Base-by-base conservation (phyloP, 176 grass and related monocot genomes). In the Ensete ventricosum region DNA sequence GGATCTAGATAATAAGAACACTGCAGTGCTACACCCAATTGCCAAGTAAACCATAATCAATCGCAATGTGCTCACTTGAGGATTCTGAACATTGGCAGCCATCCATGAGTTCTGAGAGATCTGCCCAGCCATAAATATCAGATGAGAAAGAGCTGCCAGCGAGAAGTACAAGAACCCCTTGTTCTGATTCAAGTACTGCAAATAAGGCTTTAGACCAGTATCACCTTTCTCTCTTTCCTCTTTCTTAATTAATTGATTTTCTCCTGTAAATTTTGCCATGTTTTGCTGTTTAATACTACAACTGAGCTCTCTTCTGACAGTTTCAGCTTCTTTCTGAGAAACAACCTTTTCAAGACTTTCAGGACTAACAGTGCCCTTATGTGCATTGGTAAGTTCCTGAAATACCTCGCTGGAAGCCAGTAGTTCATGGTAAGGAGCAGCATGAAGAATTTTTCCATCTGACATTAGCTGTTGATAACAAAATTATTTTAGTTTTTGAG, bases 41-140 rank as follows among this genome's bases (percentile, higher is more conserved):
- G 50, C 78, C 23, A 94, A 78, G 76, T 98, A 99, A 67, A 99
- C 95, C 54, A 70, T 78, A 73, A 93, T 94, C 82, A 99, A 82
- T 67, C 85, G 87, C 14, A 99, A 82, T 11, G 66, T 81, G 71
- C 84, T 88, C 66, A 99, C 80, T 82, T 77, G 52, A 73, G 88
- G 73, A 77, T 89, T 91, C 53, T 99, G 57, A 77, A 99, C 80
- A 82, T 94, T 91, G 50, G 95, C 84, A 67, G 95, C 90, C 88
- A 99, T 89, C 95, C 95, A 99, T 67, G 90, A 84, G 66, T 93
- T 98, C 71, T 93, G 95, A 62, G 88, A 99, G 87, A 99, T 87
- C 87, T 99, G 95, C 10, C 84, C 95, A 62, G 63, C n/a, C 78
- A 86, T 1, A 77, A 99, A 94, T 69, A 89, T 52, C 62, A 89